Evolutionary conservation across 495 filamentous ascomycete genomes (phyloP).

Genomic region (Mytilinidion resinicola): DNA sequence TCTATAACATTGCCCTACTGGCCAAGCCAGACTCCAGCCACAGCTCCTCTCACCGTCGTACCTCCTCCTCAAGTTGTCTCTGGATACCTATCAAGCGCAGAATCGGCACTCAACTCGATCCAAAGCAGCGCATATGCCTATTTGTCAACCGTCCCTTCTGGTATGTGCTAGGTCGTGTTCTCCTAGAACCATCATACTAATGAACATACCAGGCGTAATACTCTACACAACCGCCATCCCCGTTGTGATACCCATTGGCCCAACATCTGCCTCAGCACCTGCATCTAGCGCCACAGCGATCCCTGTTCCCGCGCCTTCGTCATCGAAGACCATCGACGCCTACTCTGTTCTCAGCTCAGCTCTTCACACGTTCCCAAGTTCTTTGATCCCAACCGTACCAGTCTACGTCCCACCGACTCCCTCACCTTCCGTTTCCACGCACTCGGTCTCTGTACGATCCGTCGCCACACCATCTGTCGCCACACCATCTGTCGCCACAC

Average conservation of each 20-base stretch:
- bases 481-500: too few relatives aligned
- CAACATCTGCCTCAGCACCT: background rate
- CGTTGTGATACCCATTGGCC: background rate
- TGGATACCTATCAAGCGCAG: background rate
- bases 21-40: background rate
- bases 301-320: background rate
- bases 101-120: background rate
- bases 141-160: background rate
- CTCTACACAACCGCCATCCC: conserved; percentile 1
- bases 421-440: background rate
- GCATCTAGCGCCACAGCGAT: background rate
- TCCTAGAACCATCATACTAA: background rate
- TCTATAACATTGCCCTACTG: conserved; percentile 3
- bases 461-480: background rate
- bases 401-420: background rate
- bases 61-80: conserved; percentile 3
- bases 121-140: conserved; percentile 1
- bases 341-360: background rate
- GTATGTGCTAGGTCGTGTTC: background rate
- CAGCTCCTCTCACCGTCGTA: background rate
- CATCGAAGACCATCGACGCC: background rate
- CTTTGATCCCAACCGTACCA: background rate
- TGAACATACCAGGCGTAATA: background rate
- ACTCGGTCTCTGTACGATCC: background rate
- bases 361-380: background rate